These are phyloP conservation scores for Microbotryum lychnidis-dioicae DNA, from an alignment of 1,284 basidiomycete genomes.

Conservation along the genomic window DNA sequence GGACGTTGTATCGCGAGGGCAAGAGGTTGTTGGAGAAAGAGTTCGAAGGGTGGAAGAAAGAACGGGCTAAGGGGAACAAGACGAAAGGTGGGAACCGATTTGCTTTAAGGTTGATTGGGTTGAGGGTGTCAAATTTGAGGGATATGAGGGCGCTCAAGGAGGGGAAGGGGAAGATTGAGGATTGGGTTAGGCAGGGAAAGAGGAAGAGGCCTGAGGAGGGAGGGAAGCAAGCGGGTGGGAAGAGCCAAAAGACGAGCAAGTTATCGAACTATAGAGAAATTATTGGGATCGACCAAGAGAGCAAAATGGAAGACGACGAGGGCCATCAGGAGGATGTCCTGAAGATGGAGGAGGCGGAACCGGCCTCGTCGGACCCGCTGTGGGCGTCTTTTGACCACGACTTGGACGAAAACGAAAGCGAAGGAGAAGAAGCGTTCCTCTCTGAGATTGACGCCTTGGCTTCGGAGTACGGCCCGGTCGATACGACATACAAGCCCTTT, in stretches of 20 bases:
- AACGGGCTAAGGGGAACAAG: constrained; percentile 7
- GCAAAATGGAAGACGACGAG: constrained; percentile 10
- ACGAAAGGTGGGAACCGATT: constrained; percentile 16
- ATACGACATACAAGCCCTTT: constrained; percentile 5
- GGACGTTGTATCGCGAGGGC: constrained; percentile 24
- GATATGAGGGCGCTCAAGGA: constrained; percentile 19
- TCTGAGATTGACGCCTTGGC: neutral
- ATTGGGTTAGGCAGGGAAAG: neutral
- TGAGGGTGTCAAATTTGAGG: constrained; percentile 29
- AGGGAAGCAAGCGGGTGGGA: neutral
- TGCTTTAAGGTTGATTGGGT: constrained; percentile 28
- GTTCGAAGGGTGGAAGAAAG: neutral
- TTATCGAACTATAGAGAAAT: neutral
- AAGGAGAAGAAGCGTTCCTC: neutral
- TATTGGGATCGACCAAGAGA: constrained; percentile 4
- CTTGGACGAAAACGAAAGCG: constrained; percentile 6
- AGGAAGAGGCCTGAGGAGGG: neutral
- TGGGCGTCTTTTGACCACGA: constrained; percentile 1
- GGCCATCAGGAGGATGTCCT: neutral
- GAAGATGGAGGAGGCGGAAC: neutral
- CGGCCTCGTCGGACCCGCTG: neutral
- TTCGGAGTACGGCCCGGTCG: neutral
- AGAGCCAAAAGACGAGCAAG: neutral
- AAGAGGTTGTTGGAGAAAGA: constrained; percentile 28
- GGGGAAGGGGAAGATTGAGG: neutral